Percentiles rank a stretch among this genome's conserved stretches.
Conservation (phyloP, 2,329 filamentous ascomycete genomes). For the Tolypocladium inflatum region DNA sequence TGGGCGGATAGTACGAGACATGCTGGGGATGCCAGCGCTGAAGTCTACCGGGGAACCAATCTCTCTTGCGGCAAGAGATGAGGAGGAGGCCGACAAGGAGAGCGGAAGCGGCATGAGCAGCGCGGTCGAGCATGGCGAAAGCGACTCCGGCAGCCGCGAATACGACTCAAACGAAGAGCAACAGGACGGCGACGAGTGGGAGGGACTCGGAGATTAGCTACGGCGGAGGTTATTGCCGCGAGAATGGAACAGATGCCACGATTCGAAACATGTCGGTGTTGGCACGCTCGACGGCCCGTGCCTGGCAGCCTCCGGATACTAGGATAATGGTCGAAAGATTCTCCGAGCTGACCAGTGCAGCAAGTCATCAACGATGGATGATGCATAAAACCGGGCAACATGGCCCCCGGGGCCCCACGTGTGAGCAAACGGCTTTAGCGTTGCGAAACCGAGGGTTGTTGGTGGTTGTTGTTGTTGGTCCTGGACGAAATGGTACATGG, state of each 20-base stretch:
- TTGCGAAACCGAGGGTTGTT: not conserved
- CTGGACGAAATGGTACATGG: not conserved
- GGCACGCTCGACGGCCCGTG: not conserved
- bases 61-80: slow-evolving; percentile 11
- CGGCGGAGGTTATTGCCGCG: not conserved
- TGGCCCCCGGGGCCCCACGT: not conserved
- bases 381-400: not conserved
- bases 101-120: slow-evolving; percentile 15
- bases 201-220: slow-evolving; percentile 6
- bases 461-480: not conserved
- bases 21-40: slow-evolving; percentile 26
- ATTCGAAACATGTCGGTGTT: not conserved
- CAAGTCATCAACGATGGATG: not conserved
- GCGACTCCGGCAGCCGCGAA: slow-evolving; percentile 6
- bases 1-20: slow-evolving; percentile 38
- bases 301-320: not conserved
- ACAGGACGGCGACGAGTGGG: slow-evolving; percentile 10
- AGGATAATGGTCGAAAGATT: not conserved
- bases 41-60: slow-evolving; percentile 24
- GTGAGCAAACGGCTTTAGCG: not conserved
- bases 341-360: not conserved
- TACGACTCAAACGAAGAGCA: not conserved
- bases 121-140: slow-evolving; percentile 8
- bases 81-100: slow-evolving; percentile 3
- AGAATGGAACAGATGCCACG: not conserved